Conservation (phyloP, 2,329 filamentous ascomycete species). For the Colletotrichum cereale region DNA sequence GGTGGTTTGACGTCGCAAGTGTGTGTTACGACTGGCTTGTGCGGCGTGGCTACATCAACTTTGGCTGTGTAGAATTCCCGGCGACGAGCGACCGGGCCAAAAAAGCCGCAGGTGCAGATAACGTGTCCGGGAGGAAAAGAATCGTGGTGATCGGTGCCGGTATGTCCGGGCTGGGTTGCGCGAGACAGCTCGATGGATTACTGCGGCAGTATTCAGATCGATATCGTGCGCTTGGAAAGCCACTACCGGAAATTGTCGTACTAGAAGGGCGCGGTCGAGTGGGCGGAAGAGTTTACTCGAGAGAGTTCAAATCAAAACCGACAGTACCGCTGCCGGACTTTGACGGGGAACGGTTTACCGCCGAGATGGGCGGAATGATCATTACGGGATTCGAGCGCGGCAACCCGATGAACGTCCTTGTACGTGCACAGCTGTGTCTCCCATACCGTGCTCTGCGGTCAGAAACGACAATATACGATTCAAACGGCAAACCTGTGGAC, state of each 20-base stretch:
- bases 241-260: conserved; percentile 80
- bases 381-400: conserved; percentile 97
- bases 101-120: conserved; percentile 57
- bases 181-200: conserved; percentile 88
- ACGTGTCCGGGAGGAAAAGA: conserved; percentile 62
- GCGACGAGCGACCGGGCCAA: conserved; percentile 47
- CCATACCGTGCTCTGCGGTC: conserved; percentile 84
- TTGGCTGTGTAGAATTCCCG: conserved; percentile 86
- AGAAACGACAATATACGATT: conserved; percentile 92
- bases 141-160: conserved; percentile 92
- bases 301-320: conserved; percentile 71
- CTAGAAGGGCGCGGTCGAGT: conserved; percentile 90
- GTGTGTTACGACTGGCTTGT: conserved; percentile 94
- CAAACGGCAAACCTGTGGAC: conserved; percentile 82
- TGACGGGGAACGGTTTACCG: conserved; percentile 77
- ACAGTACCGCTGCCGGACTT: conserved; percentile 62
- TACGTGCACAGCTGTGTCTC: conserved; percentile 89
- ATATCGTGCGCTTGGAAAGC: conserved; percentile 74
- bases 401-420: conserved; percentile 91
- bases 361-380: conserved; percentile 98
- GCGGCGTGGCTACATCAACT: conserved; percentile 95
- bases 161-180: conserved; percentile 93
- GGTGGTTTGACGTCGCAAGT: conserved; percentile 90
- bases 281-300: conserved; percentile 94
- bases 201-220: conserved; percentile 82